Evolutionary conservation across 306 rosid genomes (phyloP), one percentile per base, ranked within the genome.

Genomic region (Ormosia emarginata): DNA sequence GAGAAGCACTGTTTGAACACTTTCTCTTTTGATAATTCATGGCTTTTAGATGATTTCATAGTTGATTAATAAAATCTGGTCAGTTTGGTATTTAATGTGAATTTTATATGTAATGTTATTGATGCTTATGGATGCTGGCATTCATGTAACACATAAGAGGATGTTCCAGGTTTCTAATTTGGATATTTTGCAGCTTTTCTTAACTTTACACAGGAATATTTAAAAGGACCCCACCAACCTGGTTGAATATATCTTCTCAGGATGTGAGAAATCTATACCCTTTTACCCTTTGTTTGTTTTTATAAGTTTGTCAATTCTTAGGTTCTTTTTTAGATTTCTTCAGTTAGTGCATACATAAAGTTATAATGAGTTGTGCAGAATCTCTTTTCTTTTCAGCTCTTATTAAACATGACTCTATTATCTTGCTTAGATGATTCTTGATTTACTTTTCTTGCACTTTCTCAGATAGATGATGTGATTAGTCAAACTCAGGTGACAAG

Each of bases 401-500:
- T 75, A 30, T 55, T 14, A 17, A 47, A 33, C 5, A 43, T 29
- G 17, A 58, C 5, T 52, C 24, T 39, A 11, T 55, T 12, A 49
- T 65, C 79, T 40, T 81, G 24, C 70, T 37, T 71, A 44, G 39
- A 71, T 34, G 58, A 43, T 53, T 65, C 43, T 1, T 53, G 15
- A 63, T 58, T 80, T 64, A 69, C 75, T 55, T 49, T 83, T 55
- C 65, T 30, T 40, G 49, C 46, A 58, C 30, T 55, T 74, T 72
- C 56, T 10, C 84, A 95, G 98, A 95, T 95, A 77, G 99, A 95
- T 84, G 99, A 93, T 32, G 99, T 95, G 84, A 95, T 95, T 84
- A 88, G 96, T 90, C 99, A 95, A 87, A 98, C 99, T 86, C 98
- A 95, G 87, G 90, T 96, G 61, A 92, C 99, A 77, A 90, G 94